Conservation (phyloP, 1,284 basidiomycete species). For the Ceratobasidium sp. region DNA sequence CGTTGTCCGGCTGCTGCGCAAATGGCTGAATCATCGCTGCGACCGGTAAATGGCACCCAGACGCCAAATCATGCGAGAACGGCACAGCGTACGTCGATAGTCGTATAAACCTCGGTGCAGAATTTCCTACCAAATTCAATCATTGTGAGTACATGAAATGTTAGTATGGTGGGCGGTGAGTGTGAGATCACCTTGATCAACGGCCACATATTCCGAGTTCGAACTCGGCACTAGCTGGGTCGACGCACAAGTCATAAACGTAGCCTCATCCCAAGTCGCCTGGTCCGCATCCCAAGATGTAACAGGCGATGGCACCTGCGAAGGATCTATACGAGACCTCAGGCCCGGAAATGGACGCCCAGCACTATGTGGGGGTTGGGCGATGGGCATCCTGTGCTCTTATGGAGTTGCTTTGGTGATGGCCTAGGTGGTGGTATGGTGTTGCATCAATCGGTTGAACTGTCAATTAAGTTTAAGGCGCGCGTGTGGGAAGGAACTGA, state of each 20-base stretch:
- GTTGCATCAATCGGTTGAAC: not conserved
- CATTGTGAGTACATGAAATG: slow-evolving; percentile 17
- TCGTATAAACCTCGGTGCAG: slow-evolving; percentile 73
- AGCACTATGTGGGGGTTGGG: slow-evolving; percentile 57
- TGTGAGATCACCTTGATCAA: slow-evolving; percentile 80
- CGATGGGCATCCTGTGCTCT: slow-evolving; percentile 32
- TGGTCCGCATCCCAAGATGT: slow-evolving; percentile 87
- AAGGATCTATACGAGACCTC: slow-evolving; percentile 86
- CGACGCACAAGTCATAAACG: slow-evolving; percentile 70
- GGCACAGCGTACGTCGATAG: slow-evolving; percentile 80
- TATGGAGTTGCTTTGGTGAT: not conserved
- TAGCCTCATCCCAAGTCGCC: slow-evolving; percentile 74
- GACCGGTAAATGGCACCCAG: slow-evolving; percentile 86
- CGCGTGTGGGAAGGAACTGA: slow-evolving; percentile 7
- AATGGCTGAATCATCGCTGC: slow-evolving; percentile 92
- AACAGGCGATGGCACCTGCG: slow-evolving; percentile 91
- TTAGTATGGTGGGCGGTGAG: not conserved
- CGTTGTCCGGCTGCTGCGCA: slow-evolving; percentile 81
- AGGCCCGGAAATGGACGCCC: slow-evolving; percentile 63
- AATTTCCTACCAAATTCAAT: slow-evolving; percentile 63
- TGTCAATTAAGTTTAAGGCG: not conserved
- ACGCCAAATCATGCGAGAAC: slow-evolving; percentile 79
- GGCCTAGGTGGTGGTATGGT: not conserved
- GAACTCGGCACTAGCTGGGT: slow-evolving; percentile 83
- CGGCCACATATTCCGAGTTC: slow-evolving; percentile 86